Conservation (phyloP, 495 filamentous ascomycete species). For the Aspergillus nanangensis region DNA sequence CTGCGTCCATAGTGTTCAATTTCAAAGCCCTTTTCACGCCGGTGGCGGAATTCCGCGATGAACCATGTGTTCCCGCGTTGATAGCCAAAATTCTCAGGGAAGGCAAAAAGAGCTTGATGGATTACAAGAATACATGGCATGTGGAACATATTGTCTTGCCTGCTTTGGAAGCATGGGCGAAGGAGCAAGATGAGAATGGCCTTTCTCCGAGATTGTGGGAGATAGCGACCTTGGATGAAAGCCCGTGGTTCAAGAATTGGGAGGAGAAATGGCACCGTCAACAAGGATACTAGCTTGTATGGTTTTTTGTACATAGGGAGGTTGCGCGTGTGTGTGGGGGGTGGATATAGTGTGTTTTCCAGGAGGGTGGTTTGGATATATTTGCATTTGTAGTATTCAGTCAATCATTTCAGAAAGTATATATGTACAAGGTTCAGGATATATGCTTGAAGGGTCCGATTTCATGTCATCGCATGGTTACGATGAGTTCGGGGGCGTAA, state of each 20-base stretch:
- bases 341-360: not conserved
- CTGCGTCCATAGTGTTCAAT: conserved; percentile 76
- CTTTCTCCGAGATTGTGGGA: conserved; percentile 63
- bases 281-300: conserved; percentile 58
- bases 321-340: not conserved
- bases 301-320: not conserved
- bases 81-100: conserved; percentile 63
- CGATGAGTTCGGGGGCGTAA: too few relatives aligned
- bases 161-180: conserved; percentile 59
- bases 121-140: conserved; percentile 86
- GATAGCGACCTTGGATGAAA: conserved; percentile 71
- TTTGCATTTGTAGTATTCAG: too few relatives aligned
- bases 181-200: conserved; percentile 66
- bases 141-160: conserved; percentile 73
- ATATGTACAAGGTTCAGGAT: too few relatives aligned
- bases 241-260: conserved; percentile 81
- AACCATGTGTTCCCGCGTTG: conserved; percentile 69
- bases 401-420: too few relatives aligned
- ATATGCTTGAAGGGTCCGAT: too few relatives aligned
- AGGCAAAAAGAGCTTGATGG: conserved; percentile 70
- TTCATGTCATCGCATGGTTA: too few relatives aligned
- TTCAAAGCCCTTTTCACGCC: conserved; percentile 90
- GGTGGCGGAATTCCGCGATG: conserved; percentile 64
- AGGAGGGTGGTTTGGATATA: too few relatives aligned
- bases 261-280: conserved; percentile 74